Percentiles rank a stretch among this genome's conserved stretches.
phyloP scores from a whole-genome alignment of 2,329 filamentous ascomycete genomes.

The Pezicula rhizophila region DNA sequence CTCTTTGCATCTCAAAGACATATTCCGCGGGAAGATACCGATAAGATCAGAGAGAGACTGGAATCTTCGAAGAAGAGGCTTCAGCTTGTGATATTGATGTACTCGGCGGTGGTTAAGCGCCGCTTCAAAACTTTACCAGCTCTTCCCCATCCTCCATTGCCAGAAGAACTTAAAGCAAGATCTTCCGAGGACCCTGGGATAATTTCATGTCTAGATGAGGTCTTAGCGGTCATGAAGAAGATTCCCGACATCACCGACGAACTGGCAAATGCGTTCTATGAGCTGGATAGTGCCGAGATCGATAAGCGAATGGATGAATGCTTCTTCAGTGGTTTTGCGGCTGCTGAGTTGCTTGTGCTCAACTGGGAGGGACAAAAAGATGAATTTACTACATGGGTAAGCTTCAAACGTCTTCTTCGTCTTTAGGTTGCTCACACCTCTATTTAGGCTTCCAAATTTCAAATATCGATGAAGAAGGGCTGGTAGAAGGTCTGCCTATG shows the following conservation, averaged over 20 bases:
- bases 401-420: slow-evolving; percentile 1
- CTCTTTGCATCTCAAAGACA: slow-evolving; percentile 57
- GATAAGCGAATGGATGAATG: slow-evolving; percentile 53
- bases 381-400: slow-evolving; percentile 70
- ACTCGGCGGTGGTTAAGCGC: slow-evolving; percentile 63
- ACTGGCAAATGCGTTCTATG: slow-evolving; percentile 67
- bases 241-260: slow-evolving; percentile 67
- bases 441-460: background rate
- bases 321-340: slow-evolving; percentile 51
- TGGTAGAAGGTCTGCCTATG: no score
- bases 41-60: slow-evolving; percentile 59
- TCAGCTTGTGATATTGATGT: slow-evolving; percentile 62
- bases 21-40: slow-evolving; percentile 58
- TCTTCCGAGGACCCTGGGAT: slow-evolving; percentile 9
- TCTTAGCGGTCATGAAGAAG: slow-evolving; percentile 47
- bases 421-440: background rate
- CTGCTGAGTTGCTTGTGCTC: slow-evolving; percentile 47
- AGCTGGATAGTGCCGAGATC: slow-evolving; percentile 53
- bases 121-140: slow-evolving; percentile 54
- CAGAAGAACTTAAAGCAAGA: slow-evolving; percentile 19
- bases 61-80: slow-evolving; percentile 58
- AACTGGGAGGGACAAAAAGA: slow-evolving; percentile 63
- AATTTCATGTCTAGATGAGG: slow-evolving; percentile 44
- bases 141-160: slow-evolving; percentile 33
- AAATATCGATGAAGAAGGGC: background rate